Evolutionary conservation across 2,329 filamentous ascomycete genomes (phyloP).

Genomic region (Fonsecaea nubica): DNA sequence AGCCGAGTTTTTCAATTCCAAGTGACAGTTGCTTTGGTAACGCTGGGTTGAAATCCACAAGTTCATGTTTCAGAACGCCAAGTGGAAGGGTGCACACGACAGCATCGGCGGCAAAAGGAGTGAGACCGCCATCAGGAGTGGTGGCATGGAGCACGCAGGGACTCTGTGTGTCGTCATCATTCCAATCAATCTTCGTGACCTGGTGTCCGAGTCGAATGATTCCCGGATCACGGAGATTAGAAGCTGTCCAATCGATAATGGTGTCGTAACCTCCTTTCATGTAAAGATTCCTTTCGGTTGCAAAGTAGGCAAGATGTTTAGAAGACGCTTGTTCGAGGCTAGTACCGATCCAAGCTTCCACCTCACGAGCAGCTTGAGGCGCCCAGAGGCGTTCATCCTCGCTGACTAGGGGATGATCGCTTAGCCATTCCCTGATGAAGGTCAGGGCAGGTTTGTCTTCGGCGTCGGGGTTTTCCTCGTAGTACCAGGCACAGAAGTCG

Average conservation of each 20-base stretch:
- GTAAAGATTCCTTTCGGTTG: slow-evolving; percentile 54
- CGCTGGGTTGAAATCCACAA: slow-evolving; percentile 50
- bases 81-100: slow-evolving; percentile 51
- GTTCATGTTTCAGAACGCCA: slow-evolving; percentile 49
- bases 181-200: slow-evolving; percentile 51
- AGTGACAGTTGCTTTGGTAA: slow-evolving; percentile 48
- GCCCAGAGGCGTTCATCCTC: slow-evolving; percentile 53
- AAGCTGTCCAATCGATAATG: slow-evolving; percentile 52
- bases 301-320: slow-evolving; percentile 53
- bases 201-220: slow-evolving; percentile 49
- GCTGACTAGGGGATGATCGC: slow-evolving; percentile 51
- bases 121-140: slow-evolving; percentile 24
- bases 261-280: slow-evolving; percentile 56
- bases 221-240: slow-evolving; percentile 47
- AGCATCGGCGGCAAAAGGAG: slow-evolving; percentile 46
- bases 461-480: slow-evolving; percentile 50
- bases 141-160: slow-evolving; percentile 38
- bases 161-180: slow-evolving; percentile 41
- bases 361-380: slow-evolving; percentile 52
- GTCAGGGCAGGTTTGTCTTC: slow-evolving; percentile 50
- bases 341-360: slow-evolving; percentile 54
- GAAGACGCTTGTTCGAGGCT: slow-evolving; percentile 51
- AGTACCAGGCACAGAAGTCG: slow-evolving; percentile 52
- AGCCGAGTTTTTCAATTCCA: slow-evolving; percentile 49
- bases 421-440: slow-evolving; percentile 51